Evolutionary conservation across 2,329 filamentous ascomycete species (phyloP).

Genomic region (Aspergillus sp.): DNA sequence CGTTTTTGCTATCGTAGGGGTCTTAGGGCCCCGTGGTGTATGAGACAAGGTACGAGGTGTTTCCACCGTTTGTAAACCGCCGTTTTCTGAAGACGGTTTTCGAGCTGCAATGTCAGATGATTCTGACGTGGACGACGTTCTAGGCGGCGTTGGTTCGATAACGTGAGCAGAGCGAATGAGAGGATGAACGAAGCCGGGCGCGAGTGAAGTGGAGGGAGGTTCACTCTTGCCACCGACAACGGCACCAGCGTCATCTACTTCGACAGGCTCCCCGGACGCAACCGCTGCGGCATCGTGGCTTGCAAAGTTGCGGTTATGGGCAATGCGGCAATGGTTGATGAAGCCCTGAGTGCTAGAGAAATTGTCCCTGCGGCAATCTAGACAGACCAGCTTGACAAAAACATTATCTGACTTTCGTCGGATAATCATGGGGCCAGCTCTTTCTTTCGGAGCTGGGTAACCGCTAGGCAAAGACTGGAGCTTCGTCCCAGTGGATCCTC

Average conservation of each 20-base stretch:
- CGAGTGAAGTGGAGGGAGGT: conserved; percentile 22
- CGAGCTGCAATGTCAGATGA: conserved; percentile 14
- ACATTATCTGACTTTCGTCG: conserved; percentile 79
- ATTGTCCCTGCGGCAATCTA: conserved; percentile 83
- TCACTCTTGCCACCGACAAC: conserved; percentile 43
- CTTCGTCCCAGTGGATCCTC: conserved; percentile 62
- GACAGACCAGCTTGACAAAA: conserved; percentile 85
- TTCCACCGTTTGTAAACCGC: conserved; percentile 22
- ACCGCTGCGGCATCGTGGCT: conserved; percentile 93
- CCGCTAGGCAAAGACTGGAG: conserved; percentile 69
- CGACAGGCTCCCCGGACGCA: conserved; percentile 79
- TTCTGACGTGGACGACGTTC: conserved; percentile 18
- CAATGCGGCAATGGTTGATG: conserved; percentile 97
- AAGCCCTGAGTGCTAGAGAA: conserved; percentile 98
- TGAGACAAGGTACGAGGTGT: conserved; percentile 21
- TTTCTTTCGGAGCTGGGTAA: conserved; percentile 73
- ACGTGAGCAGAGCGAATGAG: conserved; percentile 57
- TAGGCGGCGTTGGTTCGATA: conserved; percentile 21
- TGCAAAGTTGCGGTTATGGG: conserved; percentile 89
- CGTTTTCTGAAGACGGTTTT: conserved; percentile 18
- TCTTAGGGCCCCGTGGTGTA: conserved; percentile 3
- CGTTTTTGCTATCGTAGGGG: conserved; percentile 18
- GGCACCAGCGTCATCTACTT: conserved; percentile 61
- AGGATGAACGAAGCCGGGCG: conserved; percentile 60
- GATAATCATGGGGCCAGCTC: conserved; percentile 77